These are phyloP conservation scores for Phialophora chinensis DNA, from an alignment of 2,329 filamentous ascomycete species.

Conservation along the genomic window DNA sequence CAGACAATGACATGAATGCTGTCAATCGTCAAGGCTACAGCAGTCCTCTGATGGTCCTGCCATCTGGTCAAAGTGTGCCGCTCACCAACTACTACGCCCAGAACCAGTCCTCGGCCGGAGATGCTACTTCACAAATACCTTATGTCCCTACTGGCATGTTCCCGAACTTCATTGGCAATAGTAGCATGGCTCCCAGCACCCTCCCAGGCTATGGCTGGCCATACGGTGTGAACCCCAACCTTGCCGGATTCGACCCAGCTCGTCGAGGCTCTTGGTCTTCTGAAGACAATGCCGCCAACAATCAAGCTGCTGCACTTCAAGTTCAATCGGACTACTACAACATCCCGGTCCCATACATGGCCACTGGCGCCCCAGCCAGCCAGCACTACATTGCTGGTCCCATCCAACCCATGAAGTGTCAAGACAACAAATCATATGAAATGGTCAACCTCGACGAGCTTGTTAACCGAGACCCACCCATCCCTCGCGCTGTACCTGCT, in stretches of 20 bases:
- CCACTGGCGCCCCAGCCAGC: slow-evolving; percentile 65
- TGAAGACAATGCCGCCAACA: slow-evolving; percentile 58
- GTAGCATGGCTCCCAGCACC: slow-evolving; percentile 43
- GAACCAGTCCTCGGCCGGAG: slow-evolving; percentile 27
- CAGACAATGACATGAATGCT: slow-evolving; percentile 27
- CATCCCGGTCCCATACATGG: slow-evolving; percentile 58
- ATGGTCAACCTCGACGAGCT: slow-evolving; percentile 65
- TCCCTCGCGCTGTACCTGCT: slow-evolving; percentile 88
- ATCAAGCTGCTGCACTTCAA: slow-evolving; percentile 57
- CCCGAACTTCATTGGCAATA: slow-evolving; percentile 43
- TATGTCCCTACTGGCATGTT: slow-evolving; percentile 49
- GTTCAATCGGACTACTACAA: slow-evolving; percentile 58
- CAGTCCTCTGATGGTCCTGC: slow-evolving; percentile 39
- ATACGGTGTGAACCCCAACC: slow-evolving; percentile 46
- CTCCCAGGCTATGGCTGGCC: slow-evolving; percentile 47
- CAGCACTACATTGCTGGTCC: slow-evolving; percentile 44
- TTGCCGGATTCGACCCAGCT: slow-evolving; percentile 46
- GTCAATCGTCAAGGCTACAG: slow-evolving; percentile 35
- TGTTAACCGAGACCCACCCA: slow-evolving; percentile 75
- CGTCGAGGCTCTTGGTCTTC: slow-evolving; percentile 51
- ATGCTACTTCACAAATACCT: slow-evolving; percentile 37
- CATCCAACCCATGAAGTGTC: slow-evolving; percentile 54
- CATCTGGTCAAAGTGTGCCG: slow-evolving; percentile 39
- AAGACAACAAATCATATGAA: slow-evolving; percentile 51
- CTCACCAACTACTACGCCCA: slow-evolving; percentile 37